Base-by-base conservation (phyloP, 495 filamentous ascomycete genomes). In the Xylaria cubensis region DNA sequence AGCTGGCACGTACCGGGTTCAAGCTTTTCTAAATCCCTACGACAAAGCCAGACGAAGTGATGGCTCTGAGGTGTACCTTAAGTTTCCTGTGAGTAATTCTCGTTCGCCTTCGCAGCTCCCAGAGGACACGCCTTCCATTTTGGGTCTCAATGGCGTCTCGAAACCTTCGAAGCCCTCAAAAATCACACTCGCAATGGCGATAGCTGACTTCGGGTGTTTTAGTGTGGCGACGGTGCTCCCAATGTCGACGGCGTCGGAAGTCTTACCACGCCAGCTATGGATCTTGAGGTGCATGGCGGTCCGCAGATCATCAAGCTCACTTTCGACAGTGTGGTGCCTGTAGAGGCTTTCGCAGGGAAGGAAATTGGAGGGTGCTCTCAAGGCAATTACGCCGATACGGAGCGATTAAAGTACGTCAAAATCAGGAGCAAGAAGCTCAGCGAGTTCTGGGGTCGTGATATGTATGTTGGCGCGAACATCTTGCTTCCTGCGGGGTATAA, bases 381-480 rank as follows among this genome's bases (percentile, higher is more conserved):
- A 46, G 70, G 70, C 26, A 72, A 72, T 42, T 72, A 72, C 10
- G 70, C 63, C 8, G 70, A 72, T 41, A 67, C 51, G 13, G 51
- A 46, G 19, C 63, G 13, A 0, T 41, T 72, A 24, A 72, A 72
- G 34, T 51, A 72, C 32, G 63, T 72, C 1, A 72, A 72, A 42
- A 72, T 72, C 53, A 58, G 21, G 63, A 72, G 70, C 44, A 41
- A 67, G 53, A 67, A 58, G 26, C 63, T 72, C 1, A 59, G 24
- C 15, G 21, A 67, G 13, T 72, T 72, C 63, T 72, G 70, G 70
- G 69, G 70, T 10, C 70, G 70, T 44, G 70, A 72, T 42, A 72
- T 72, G 70, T 72, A 72, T 42, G 63, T 71, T 29, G 70, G 70
- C 34, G 70, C 70, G 21, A 72, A 72, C n/a, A 26, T 72, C 17